phyloP scores from a whole-genome alignment of 805 yeast species.

The Starmera quercuum region DNA sequence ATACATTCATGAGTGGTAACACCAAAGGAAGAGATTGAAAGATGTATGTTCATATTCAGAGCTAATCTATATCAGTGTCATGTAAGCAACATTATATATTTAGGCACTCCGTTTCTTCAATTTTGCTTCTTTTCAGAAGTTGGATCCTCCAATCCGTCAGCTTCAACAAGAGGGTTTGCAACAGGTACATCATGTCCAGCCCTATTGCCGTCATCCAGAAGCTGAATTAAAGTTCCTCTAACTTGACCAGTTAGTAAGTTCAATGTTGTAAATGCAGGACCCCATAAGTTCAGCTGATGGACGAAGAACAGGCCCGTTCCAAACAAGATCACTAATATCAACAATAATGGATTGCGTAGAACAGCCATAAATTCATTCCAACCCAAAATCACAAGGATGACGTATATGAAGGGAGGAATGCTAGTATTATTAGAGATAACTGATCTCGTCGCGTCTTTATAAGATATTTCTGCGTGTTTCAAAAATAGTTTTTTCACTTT shows the following conservation, averaged over 20 bases:
- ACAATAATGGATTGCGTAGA: conserved; percentile 76
- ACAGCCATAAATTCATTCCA: conserved; percentile 95
- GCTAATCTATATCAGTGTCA: no score
- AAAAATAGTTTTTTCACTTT: conserved; percentile 53
- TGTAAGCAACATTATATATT: no score
- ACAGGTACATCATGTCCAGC: no score
- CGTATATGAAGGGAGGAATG: conserved; percentile 79
- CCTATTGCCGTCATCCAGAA: conserved; percentile 43
- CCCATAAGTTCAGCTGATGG: conserved; percentile 64
- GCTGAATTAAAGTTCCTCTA: conserved; percentile 49
- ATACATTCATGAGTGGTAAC: no score
- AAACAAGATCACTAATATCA: conserved; percentile 49
- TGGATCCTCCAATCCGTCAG: no score
- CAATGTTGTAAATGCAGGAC: conserved; percentile 45
- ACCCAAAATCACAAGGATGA: conserved; percentile 68
- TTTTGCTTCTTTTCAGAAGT: no score
- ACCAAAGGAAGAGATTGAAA: no score
- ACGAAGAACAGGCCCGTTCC: conserved; percentile 61
- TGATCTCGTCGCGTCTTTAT: conserved; percentile 83
- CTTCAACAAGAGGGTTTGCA: no score
- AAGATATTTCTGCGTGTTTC: conserved; percentile 70
- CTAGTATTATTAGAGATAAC: conserved; percentile 68
- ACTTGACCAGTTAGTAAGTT: conserved; percentile 41
- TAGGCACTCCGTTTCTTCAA: no score
- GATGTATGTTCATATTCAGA: no score